Conservation (phyloP, 768 basidiomycete genomes). For the Calvatia gigantea region DNA sequence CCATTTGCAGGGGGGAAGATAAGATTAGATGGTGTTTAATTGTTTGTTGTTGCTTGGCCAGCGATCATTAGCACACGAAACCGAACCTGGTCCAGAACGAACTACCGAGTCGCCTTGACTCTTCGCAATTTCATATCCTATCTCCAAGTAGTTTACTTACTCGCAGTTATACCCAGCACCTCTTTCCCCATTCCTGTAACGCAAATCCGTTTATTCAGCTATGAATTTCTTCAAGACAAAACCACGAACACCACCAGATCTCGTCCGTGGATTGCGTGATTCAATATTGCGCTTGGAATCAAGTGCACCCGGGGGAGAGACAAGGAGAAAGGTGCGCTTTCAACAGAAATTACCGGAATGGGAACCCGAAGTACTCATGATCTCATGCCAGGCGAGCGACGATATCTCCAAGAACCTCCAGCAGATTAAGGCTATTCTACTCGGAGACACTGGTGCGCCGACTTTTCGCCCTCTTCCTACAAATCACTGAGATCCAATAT, state of each 20-base stretch:
- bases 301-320: conserved; percentile 71
- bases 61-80: conserved; percentile 14
- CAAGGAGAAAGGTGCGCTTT: conserved; percentile 68
- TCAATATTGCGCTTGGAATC: conserved; percentile 74
- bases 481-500: neutral
- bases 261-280: conserved; percentile 79
- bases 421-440: conserved; percentile 84
- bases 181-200: conserved; percentile 11
- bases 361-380: neutral
- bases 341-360: neutral
- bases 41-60: conserved; percentile 7
- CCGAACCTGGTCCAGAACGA: conserved; percentile 22
- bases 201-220: neutral
- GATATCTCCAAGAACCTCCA: conserved; percentile 88
- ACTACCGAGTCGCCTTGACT: conserved; percentile 12
- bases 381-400: conserved; percentile 65
- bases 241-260: conserved; percentile 81
- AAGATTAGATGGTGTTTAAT: neutral
- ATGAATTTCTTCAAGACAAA: conserved; percentile 99
- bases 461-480: neutral
- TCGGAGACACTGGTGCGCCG: conserved; percentile 79
- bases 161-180: conserved; percentile 1
- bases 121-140: conserved; percentile 11
- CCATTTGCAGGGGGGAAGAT: neutral
- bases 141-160: conserved; percentile 4